These are phyloP conservation scores for Xylogone sp. DNA, from an alignment of 2,329 filamentous ascomycete species.

Conservation along the genomic window DNA sequence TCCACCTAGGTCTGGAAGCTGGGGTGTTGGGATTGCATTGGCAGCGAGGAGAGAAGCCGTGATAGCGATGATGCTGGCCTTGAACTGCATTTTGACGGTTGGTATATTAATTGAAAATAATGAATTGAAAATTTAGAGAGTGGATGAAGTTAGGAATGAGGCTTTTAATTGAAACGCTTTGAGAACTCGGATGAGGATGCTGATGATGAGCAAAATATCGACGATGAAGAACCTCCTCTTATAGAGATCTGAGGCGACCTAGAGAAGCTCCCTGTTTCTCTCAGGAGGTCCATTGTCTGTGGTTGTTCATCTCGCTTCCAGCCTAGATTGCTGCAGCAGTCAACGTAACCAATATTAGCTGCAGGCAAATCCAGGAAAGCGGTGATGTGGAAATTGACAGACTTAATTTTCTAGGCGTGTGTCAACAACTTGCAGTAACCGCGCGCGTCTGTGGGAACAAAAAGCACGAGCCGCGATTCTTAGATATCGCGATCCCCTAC, in stretches of 20 bases:
- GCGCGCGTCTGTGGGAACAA: background rate
- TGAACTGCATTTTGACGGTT: conserved; percentile 5
- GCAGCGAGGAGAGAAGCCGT: background rate
- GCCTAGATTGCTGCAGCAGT: background rate
- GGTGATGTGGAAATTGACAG: background rate
- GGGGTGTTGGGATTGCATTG: background rate
- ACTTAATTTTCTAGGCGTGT: background rate
- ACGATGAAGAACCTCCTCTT: background rate
- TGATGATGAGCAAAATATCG: background rate
- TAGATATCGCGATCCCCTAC: background rate
- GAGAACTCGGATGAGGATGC: background rate
- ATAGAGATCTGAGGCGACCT: background rate
- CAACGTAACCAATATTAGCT: background rate
- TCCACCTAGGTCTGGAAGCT: background rate
- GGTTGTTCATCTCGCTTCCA: background rate
- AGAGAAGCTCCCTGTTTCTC: no score
- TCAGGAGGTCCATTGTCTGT: background rate
- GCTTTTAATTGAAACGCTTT: background rate
- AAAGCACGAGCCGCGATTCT: background rate
- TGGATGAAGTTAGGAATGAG: background rate
- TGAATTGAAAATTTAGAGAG: background rate
- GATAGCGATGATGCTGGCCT: conserved; percentile 1
- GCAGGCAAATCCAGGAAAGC: background rate
- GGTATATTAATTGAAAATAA: background rate
- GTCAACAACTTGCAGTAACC: background rate